Base-by-base conservation (phyloP, 495 filamentous ascomycete genomes). In the Penicillium canescens region DNA sequence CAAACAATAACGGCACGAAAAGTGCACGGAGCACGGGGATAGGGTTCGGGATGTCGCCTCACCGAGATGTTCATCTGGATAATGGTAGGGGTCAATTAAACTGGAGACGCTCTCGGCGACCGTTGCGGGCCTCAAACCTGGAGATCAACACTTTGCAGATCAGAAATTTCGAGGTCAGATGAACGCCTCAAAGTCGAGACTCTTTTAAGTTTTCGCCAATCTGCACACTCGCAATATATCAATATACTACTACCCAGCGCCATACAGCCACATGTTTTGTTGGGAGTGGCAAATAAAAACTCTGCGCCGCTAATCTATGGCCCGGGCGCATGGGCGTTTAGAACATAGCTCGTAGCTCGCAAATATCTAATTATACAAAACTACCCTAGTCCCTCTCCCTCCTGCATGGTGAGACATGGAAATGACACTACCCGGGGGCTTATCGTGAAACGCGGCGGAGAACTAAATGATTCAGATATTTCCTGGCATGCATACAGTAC, bases 1-100 rank as follows among this genome's bases (percentile, higher is more conserved):
- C 10, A 44, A 24, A 37, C 18, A 24, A 8, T 7, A 52, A 35
- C 7, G 40, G 40, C 20, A 57, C 54, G 60, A 55, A 54, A 57
- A 55, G 56, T 42, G 56, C 49, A 59, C 53, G 53, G 56, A 60
- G 46, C 40, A 58, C 46, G 57, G 56, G 47, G 61, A 49, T 10
- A 21, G 57, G 12, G 60, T 47, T 52, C 41, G 52, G 39, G 54
- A 66, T 61, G 60, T 54, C 56, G 57, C 52, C 40, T 56, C 45
- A 54, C 50, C 51, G 55, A 54, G 46, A 21, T n/a, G 42, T 51
- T 40, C 24, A 47, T 45, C 26, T 49, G 24, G 46, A 48, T 14
- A 35, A 46, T 43, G 38, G 24, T 41, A 23, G 31, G 51, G 36
- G 13, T 50, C 36, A 18, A 18, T 18, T 20, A 35, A 23, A 7